Base-by-base conservation (phyloP, 169 alveolate genomes). In the Cryptosporidium meleagridis region DNA sequence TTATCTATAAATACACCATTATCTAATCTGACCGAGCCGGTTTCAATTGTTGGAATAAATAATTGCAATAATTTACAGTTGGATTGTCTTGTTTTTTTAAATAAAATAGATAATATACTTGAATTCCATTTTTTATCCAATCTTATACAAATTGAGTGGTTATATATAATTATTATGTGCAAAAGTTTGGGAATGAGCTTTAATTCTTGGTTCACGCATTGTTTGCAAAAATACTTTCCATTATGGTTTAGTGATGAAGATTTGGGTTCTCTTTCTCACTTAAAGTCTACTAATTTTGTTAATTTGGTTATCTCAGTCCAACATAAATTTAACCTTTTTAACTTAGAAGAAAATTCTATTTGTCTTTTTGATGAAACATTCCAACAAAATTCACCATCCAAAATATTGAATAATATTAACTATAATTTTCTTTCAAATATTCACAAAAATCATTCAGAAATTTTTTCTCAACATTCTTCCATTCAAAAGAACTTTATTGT, bases 181-280 rank as follows among this genome's bases (percentile, higher is more conserved):
- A 45, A 80, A 21, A 33, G 29, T 80, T 37, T 80, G 45, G 41
- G 59, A 29, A 39, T 80, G 62, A 62, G 26, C 21, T 65, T 80
- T 80, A 80, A 80, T 62, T 23, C 65, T n/a, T 80, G 89, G 89
- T 33, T 80, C 48, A 29, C 75, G 12, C 75, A 80, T 9, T 80
- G 75, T 33, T 31, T 44, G 12, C 75, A 80, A 33, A 62, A 80
- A 8, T 65, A 44, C 21, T 10, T 33, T 33, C 65, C 72, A 48
- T 33, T 80, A 62, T 80, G 89, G 89, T 48, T 80, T 80, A 16
- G 39, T 5, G 45, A 80, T 48, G 62, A 62, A 4, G 29, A 59
- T 23, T 8, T 65, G 2, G 52, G 39, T 8, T 65, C 67, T 16
- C 14, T 6, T 10, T 18, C 39, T 45, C 33, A 41, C 44, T 44